Evolutionary conservation across 208 protist genomes (phyloP).

Genomic region (Borovskyia barvae): DNA sequence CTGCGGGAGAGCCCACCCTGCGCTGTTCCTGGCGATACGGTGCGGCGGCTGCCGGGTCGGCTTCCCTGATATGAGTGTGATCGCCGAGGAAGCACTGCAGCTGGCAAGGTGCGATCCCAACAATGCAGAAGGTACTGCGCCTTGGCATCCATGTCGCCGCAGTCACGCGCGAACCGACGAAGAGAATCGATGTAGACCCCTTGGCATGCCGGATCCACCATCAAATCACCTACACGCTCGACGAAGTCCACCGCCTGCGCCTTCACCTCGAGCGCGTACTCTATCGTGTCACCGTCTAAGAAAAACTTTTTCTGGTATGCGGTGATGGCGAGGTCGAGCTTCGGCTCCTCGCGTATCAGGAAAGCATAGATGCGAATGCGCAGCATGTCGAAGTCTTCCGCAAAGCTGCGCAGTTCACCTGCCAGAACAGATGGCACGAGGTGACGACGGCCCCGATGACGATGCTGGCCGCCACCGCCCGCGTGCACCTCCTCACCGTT

Average conservation of each 20-base stretch:
- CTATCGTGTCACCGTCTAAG: constrained; percentile 32
- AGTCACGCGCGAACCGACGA: constrained; percentile 53
- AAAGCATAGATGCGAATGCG: constrained; percentile 72
- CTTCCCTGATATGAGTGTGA: constrained; percentile 1
- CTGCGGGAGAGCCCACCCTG: background rate
- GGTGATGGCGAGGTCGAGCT: constrained; percentile 34
- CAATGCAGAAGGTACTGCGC: constrained; percentile 34
- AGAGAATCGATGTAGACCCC: constrained; percentile 44
- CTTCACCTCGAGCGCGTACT: constrained; percentile 45
- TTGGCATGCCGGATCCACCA: constrained; percentile 23
- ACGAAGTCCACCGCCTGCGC: constrained; percentile 52
- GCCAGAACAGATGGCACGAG: constrained; percentile 12
- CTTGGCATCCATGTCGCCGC: constrained; percentile 41
- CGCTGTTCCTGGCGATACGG: background rate
- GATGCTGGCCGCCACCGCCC: too few species aligned
- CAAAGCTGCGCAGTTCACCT: constrained; percentile 17
- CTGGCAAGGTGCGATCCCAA: constrained; percentile 23
- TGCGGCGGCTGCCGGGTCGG: constrained; percentile 2
- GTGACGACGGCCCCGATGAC: constrained; percentile 25
- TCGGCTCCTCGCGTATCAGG: constrained; percentile 47
- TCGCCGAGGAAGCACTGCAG: constrained; percentile 8
- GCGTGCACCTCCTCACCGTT: too few species aligned
- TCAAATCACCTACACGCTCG: constrained; percentile 45
- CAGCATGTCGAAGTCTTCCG: constrained; percentile 48
- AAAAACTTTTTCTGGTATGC: constrained; percentile 45